phyloP scores from a whole-genome alignment of 192 early-diverging fungal species.

The Chytriomyces sp. region DNA sequence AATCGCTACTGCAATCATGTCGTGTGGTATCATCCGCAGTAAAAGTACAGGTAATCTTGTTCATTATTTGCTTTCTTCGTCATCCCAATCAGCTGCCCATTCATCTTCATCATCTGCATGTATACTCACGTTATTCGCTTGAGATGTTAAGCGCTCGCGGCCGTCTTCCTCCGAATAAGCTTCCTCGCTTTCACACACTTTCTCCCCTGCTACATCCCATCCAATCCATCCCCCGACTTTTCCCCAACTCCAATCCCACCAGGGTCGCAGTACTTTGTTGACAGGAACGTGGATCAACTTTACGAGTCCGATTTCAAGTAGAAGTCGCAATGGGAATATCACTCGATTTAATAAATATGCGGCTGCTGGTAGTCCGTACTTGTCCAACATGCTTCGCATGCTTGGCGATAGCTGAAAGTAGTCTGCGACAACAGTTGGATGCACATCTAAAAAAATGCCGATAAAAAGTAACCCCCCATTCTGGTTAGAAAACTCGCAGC shows the following conservation, averaged over 20 bases:
- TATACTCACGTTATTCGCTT: too few species aligned
- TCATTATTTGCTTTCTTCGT: too few species aligned
- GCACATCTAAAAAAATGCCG: constrained; percentile 14
- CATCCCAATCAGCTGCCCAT: too few species aligned
- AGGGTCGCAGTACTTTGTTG: constrained; percentile 13
- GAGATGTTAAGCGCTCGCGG: too few species aligned
- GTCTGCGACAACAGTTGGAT: constrained; percentile 8
- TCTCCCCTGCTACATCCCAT: background rate
- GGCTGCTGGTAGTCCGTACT: constrained; percentile 31
- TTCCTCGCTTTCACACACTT: constrained; percentile 4
- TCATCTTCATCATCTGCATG: too few species aligned
- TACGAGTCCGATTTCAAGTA: constrained; percentile 12
- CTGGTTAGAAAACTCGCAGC: background rate
- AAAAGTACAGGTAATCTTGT: too few species aligned
- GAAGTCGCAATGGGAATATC: constrained; percentile 18
- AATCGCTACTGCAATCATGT: too few species aligned
- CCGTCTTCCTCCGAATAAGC: too few species aligned
- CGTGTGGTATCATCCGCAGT: too few species aligned
- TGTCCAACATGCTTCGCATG: background rate
- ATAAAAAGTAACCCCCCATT: background rate
- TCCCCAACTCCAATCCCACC: constrained; percentile 13
- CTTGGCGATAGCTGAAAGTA: constrained; percentile 20
- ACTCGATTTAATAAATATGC: constrained; percentile 15
- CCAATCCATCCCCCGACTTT: constrained; percentile 5
- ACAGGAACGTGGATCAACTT: constrained; percentile 24